Base-by-base conservation (phyloP, 2,329 filamentous ascomycete genomes). In the Xylaria multiplex region DNA sequence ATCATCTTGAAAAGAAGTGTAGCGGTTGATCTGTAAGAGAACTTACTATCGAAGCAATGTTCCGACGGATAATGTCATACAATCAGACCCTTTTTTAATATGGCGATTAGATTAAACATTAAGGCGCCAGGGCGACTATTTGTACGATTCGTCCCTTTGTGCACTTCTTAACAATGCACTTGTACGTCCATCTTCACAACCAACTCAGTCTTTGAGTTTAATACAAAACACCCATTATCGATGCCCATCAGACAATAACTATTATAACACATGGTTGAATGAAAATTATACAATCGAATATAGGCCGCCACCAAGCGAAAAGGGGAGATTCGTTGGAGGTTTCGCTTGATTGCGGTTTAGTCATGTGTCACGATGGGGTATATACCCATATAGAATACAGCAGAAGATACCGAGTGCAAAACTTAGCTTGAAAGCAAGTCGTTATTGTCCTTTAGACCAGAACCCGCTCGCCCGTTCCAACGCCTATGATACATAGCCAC, bases 401-500 rank as follows among this genome's bases (percentile, higher is more conserved):
- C 27, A 16, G 32, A 40, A n/a, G 9, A 45, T 49, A 24, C 22
- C 40, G 54, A 30, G 48, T 40, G 35, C 24, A 64, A 62, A 61
- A 45, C 59, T 61, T 61, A 64, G 62, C 54, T 66, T 61, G 48
- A 66, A 76, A 72, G 65, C 68, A 75, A 72, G 64, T 69, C 69
- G 70, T 73, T 62, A 71, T 74, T 73, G 74, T 67, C 69, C 68
- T 74, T 68, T 72, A 70, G 70, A 70, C 70, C 69, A 66, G 71
- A 60, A 66, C 69, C 71, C 70, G 71, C 71, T 71, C 69, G 65
- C 59, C 65, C 59, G 56, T 67, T 63, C 65, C 59, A 69, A 69
- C 67, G 67, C 67, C 67, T 77, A 77, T 77, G 74, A 73, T 77
- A 77, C 75, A 76, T 65, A 71, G 66, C 65, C 62, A 68, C 60